Base-by-base conservation (phyloP, 768 basidiomycete species). In the Obba rivulosa region DNA sequence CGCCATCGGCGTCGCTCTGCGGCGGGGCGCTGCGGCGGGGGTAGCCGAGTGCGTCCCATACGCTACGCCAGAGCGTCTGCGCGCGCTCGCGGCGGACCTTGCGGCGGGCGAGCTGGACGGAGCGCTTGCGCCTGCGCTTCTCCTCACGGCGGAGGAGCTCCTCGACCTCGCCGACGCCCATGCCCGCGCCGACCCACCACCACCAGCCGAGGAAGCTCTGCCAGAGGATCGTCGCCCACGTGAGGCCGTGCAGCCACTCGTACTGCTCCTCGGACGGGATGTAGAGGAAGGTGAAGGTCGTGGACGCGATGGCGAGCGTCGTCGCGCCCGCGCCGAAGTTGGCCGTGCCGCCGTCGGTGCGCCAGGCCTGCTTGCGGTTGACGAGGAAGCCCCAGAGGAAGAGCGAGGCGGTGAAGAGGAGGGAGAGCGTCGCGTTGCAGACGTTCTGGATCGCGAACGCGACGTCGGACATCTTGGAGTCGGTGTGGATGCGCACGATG, bases 141-240 rank as follows among this genome's bases (percentile, higher is more conserved):
- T 78, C 79, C 57, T 80, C 67, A 28, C 66, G 60, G 23, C 58
- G 43, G 40, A 85, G 64, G 47, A 80, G 73, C 48, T 88, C 77
- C 57, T 87, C 83, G 42, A 89, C 73, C 54, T 86, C 85, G 23
- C 77, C 74, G 3, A 83, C 76, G 8, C 85, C 88, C 74, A 87
- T 90, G 4, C 92, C 87, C 2, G 87, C 81, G 17, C 93, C 93
- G 13, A 92, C 92, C 92, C 92, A 97, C 93, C 93, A 97, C 93
- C 93, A 97, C 91, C 92, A 97, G 0, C 90, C 92, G 18, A 96
- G 67, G 67, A 94, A 95, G 66, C 82, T 91, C 73, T 99, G 96
- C 96, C 96, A 99, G 17, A 98, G 78, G 10, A 97, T 81, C 43
- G 96, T 83, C 8, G 87, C 84, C 82, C 92, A 94, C 66, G 92